These are phyloP conservation scores for Eucalyptus cloeziana DNA, from an alignment of 345 rosid species.

Conservation along the genomic window DNA sequence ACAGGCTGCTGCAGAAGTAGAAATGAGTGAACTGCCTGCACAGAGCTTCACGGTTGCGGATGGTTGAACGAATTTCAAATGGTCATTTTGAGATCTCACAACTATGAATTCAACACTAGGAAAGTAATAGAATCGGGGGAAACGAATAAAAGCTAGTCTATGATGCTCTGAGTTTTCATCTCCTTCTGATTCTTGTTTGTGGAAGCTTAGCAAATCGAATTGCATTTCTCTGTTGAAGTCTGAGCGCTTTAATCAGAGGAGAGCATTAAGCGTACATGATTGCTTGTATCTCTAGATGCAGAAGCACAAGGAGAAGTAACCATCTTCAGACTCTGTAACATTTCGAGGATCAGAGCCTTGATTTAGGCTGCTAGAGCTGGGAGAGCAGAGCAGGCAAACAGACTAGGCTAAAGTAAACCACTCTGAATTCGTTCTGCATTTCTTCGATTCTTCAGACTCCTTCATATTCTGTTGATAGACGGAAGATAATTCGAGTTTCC, in stretches of 20 bases:
- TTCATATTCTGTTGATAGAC: not conserved
- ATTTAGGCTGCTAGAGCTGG: not conserved
- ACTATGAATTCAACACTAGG: accelerated
- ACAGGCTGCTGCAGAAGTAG: not conserved
- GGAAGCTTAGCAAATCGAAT: not conserved
- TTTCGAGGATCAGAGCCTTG: not conserved
- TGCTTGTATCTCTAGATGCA: not conserved
- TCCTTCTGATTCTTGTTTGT: not conserved
- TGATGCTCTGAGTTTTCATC: not conserved
- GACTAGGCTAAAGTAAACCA: not conserved
- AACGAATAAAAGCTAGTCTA: not conserved
- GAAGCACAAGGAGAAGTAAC: not conserved
- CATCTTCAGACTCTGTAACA: not conserved
- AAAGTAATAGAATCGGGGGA: not conserved
- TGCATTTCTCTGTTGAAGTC: not conserved
- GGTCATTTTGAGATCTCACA: not conserved
- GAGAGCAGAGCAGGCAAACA: not conserved
- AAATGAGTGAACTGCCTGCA: not conserved
- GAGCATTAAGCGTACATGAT: accelerated
- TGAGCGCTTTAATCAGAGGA: not conserved
- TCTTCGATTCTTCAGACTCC: not conserved
- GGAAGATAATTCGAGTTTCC: not conserved
- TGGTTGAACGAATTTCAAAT: not conserved
- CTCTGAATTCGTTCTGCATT: not conserved
- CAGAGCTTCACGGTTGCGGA: not conserved